Evolutionary conservation across 2,329 filamentous ascomycete genomes (phyloP).

Genomic region (Pseudogymnoascus sp.): DNA sequence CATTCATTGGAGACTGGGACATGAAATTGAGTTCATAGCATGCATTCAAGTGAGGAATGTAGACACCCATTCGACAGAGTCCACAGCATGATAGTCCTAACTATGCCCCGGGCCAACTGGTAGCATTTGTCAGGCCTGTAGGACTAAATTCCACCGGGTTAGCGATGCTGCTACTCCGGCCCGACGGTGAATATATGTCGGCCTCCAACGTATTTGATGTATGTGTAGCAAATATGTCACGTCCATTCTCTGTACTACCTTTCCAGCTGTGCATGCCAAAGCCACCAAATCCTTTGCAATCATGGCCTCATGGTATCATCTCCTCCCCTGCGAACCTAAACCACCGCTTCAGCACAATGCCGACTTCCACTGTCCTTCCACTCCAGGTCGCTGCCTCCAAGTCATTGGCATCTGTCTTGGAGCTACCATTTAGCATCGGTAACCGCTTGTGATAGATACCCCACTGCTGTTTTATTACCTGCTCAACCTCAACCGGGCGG

Average conservation of each 20-base stretch:
- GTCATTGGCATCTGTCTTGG: constrained; percentile 37
- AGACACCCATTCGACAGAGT: neutral
- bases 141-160: neutral
- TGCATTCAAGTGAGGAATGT: neutral
- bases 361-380: constrained; percentile 52
- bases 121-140: neutral
- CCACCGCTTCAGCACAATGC: constrained; percentile 58
- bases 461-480: constrained; percentile 36
- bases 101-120: neutral
- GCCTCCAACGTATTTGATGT: neutral
- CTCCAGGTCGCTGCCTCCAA: constrained; percentile 49
- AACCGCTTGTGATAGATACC: constrained; percentile 38
- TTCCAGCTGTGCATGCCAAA: neutral
- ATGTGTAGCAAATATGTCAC: neutral
- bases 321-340: constrained; percentile 43
- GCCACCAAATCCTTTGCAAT: neutral
- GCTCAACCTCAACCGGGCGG: constrained; percentile 20
- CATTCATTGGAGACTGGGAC: neutral
- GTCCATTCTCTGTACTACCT: neutral
- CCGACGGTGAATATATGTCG: neutral
- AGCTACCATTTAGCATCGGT: constrained; percentile 56
- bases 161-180: neutral
- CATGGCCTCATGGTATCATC: neutral
- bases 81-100: neutral
- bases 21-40: neutral